Percentiles rank a stretch among this genome's conserved stretches.
phyloP scores from a whole-genome alignment of 2,329 filamentous ascomycete species.

The Hymenoscyphus salicellus region DNA sequence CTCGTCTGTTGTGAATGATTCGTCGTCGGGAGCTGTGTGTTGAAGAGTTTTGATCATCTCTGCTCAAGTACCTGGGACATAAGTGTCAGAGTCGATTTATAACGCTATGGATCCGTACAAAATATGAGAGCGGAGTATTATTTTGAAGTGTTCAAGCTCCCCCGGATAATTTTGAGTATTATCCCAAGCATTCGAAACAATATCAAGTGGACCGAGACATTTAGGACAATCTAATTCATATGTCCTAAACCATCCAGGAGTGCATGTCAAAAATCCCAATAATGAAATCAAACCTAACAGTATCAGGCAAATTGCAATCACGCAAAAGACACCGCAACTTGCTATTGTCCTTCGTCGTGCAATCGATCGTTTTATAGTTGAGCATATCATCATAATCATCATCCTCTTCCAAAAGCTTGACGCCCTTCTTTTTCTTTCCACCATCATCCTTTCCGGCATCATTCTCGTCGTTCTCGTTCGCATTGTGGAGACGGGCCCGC shows the following conservation, averaged over 20 bases:
- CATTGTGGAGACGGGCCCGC: not conserved
- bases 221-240: not conserved
- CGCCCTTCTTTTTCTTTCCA: not conserved
- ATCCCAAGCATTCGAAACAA: no score
- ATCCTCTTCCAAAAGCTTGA: not conserved
- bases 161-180: no score
- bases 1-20: not conserved
- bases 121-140: not conserved
- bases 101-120: no score
- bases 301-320: not conserved
- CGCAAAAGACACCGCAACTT: not conserved
- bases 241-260: not conserved
- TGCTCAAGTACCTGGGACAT: not conserved
- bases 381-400: not conserved
- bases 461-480: not conserved
- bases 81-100: not conserved
- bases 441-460: not conserved
- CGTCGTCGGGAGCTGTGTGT: not conserved
- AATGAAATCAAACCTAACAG: not conserved
- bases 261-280: not conserved
- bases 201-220: no score
- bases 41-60: not conserved
- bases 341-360: not conserved
- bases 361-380: not conserved
- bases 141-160: not conserved